Percentiles rank a stretch among this genome's conserved stretches.
phyloP scores from a whole-genome alignment of 2,329 filamentous ascomycete genomes.

The Paraphaeosphaeria sporulosa region DNA sequence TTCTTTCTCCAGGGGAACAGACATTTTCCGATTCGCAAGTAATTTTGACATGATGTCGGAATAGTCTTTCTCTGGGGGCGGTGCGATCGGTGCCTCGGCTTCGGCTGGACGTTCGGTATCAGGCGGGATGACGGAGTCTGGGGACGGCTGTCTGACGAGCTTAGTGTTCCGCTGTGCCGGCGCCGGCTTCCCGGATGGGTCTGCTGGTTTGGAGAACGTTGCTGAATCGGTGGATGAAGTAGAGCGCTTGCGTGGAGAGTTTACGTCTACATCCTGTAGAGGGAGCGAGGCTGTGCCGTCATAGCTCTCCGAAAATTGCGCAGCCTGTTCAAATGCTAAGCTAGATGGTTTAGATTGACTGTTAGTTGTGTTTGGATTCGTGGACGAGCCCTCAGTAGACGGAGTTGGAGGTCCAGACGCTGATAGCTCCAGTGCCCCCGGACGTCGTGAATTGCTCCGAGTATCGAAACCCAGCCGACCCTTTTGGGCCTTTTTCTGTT shows the following conservation, averaged over 20 bases:
- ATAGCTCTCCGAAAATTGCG: conserved; percentile 19
- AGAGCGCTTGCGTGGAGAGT: conserved; percentile 42
- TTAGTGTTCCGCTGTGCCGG: conserved; percentile 24
- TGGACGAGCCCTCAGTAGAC: conserved; percentile 28
- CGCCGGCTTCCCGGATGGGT: conserved; percentile 30
- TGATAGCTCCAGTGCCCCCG: conserved; percentile 36
- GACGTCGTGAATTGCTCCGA: conserved; percentile 22
- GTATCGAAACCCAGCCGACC: conserved; percentile 25
- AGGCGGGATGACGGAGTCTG: conserved; percentile 36
- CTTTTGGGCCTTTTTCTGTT: conserved; percentile 28
- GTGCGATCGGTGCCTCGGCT: conserved; percentile 10
- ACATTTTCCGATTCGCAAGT: conserved; percentile 39
- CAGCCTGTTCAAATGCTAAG: conserved; percentile 19
- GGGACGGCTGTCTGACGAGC: conserved; percentile 25
- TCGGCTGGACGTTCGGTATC: conserved; percentile 24
- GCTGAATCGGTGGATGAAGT: conserved; percentile 32
- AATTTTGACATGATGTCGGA: conserved; percentile 40
- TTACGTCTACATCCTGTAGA: conserved; percentile 39
- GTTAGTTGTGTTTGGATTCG: conserved; percentile 18
- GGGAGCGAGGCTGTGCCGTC: conserved; percentile 36
- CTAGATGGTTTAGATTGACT: conserved; percentile 11
- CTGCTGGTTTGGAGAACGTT: conserved; percentile 20
- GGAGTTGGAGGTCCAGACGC: conserved; percentile 27
- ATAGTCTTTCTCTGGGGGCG: conserved; percentile 39
- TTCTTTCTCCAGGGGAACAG: conserved; percentile 27